Evolutionary conservation across 768 basidiomycete genomes (phyloP), one percentile per base, ranked within the genome.

Genomic region (Galerina marginata): DNA sequence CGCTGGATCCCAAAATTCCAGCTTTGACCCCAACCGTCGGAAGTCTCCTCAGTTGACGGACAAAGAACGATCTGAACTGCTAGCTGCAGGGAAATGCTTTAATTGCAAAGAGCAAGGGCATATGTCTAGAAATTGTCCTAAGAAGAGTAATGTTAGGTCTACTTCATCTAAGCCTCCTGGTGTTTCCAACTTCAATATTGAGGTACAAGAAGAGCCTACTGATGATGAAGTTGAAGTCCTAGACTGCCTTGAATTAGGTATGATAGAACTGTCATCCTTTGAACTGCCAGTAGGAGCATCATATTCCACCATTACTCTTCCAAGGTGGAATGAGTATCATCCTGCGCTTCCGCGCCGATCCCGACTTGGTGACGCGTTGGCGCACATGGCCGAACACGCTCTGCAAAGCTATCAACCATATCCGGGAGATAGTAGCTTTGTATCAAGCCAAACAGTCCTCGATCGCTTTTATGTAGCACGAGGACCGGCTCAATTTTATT

Each of bases 51-150:
- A 12, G 9, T 9, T 60, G 23, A 54, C 23, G 36, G 59, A 59
- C 26, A 65, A 67, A 14, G 65, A 65, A 43, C 50, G 43, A 33
- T 42, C 56, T 1, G 56, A 63, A 0, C 48, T 62, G 7, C 38
- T 59, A 2, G 65, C 64, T 4, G 62, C 67, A 39, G 70, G 71
- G 0, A 57, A 65, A 5, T 77, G 76, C 60, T 76, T 71, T 42
- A 58, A 51, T 9, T 77, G 75, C 58, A 57, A 67, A 9, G 63
- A 71, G 43, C 10, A 56, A 0, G 72, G 73, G 1, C 75, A 77
- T 59, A 57, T 71, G 10, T 62, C 69, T 5, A 23, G 72, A 0
- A 68, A 76, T 42, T 78, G 75, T 46, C 73, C 72, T 9, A 48
- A 65, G 20, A 62, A 58, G 2, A 71, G 63, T 16, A 58, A 51